These are phyloP conservation scores for Stenocarpella maydis DNA, from an alignment of 2,329 filamentous ascomycete genomes.

Conservation along the genomic window DNA sequence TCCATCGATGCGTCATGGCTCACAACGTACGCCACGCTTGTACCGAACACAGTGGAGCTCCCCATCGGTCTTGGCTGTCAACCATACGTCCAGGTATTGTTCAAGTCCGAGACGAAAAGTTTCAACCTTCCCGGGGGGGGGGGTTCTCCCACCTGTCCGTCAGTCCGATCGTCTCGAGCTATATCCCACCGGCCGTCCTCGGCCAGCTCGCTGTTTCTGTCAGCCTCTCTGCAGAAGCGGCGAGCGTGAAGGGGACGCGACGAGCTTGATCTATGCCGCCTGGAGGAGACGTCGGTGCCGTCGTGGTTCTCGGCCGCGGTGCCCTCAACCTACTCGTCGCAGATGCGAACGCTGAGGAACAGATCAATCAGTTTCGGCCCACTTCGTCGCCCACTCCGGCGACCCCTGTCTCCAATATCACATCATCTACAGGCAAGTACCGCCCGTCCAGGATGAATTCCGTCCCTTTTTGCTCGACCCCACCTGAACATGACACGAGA, in stretches of 20 bases:
- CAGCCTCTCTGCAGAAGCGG: neutral
- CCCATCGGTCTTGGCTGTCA: neutral
- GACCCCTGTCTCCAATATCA: neutral
- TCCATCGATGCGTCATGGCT: neutral
- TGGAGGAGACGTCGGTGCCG: neutral
- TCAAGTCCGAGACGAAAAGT: neutral
- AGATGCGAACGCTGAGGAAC: conserved; percentile 3
- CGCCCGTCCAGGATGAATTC: neutral
- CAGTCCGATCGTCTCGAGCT: neutral
- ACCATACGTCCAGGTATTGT: neutral
- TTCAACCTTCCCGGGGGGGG: neutral
- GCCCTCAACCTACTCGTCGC: conserved; percentile 8
- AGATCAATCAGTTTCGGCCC: neutral
- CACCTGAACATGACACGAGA: neutral
- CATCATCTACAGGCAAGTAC: neutral
- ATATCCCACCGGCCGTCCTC: neutral
- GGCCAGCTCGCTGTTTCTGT: neutral
- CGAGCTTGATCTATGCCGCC: conserved; percentile 14
- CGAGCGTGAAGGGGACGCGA: conserved; percentile 4
- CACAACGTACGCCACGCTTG: neutral
- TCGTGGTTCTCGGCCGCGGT: conserved; percentile 23
- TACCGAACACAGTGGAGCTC: neutral
- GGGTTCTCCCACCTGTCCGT: neutral
- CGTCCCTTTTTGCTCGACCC: neutral
- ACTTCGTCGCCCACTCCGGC: neutral